phyloP scores from a whole-genome alignment of 192 early-diverging fungal species.

The Diversispora epigaea region DNA sequence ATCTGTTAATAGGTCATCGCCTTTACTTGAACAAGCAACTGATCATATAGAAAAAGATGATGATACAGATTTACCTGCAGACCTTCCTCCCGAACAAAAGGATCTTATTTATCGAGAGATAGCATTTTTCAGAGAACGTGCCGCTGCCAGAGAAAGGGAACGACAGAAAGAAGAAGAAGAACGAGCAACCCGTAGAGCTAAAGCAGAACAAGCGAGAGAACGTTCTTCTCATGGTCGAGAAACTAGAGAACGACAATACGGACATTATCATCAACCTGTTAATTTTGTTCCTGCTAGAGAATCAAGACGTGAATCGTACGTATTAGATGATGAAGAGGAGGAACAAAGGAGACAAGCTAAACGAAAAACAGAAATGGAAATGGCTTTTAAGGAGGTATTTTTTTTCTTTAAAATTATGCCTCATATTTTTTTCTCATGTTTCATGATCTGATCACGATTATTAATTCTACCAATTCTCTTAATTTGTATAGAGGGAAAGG shows the following conservation, averaged over 20 bases:
- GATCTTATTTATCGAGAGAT: conserved; percentile 62
- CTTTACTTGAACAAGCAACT: conserved; percentile 21
- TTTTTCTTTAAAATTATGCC: neutral
- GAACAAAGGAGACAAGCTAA: conserved; percentile 46
- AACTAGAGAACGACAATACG: conserved; percentile 35
- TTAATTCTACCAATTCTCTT: too few species aligned
- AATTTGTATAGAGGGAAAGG: conserved; percentile 51
- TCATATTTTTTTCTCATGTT: neutral
- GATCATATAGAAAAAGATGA: conserved; percentile 37
- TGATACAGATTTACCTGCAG: conserved; percentile 48
- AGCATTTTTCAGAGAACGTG: conserved; percentile 61
- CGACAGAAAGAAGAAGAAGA: conserved; percentile 51
- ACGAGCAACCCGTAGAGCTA: conserved; percentile 34
- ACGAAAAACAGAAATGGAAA: conserved; percentile 48
- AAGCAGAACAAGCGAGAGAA: conserved; percentile 34
- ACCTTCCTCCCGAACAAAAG: conserved; percentile 53
- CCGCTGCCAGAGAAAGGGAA: conserved; percentile 55
- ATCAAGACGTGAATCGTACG: conserved; percentile 30
- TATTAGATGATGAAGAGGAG: conserved; percentile 42
- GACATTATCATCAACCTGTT: conserved; percentile 30
- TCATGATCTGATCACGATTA: neutral
- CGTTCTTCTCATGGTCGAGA: conserved; percentile 34
- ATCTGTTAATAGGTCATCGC: conserved; percentile 2
- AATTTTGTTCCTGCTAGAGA: conserved; percentile 52
- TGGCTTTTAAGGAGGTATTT: conserved; percentile 42